Percentiles rank a stretch among this genome's conserved stretches.
These are phyloP conservation scores for Tylopilus subfusipes DNA, from an alignment of 768 basidiomycete genomes.

Conservation along the genomic window DNA sequence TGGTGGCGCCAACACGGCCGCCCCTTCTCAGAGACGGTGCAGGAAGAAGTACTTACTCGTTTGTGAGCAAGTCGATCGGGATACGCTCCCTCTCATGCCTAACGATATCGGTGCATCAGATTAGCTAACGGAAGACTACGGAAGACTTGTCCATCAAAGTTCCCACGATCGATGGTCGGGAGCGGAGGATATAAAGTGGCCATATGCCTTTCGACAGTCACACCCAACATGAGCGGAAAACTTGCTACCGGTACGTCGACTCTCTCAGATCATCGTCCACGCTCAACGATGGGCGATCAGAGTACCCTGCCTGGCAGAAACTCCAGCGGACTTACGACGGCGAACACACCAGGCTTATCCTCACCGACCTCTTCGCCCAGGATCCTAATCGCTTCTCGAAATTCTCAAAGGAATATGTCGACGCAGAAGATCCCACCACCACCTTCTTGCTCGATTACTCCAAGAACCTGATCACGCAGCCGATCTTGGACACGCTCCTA, in stretches of 20 bases:
- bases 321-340: slow-evolving; percentile 80
- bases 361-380: slow-evolving; percentile 89
- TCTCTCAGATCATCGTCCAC: neutral
- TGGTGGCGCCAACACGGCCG: neutral
- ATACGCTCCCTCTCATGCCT: neutral
- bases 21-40: neutral
- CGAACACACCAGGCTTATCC: slow-evolving; percentile 67
- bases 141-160: neutral
- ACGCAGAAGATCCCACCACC: slow-evolving; percentile 59
- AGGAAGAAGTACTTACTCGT: no score
- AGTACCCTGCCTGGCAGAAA: slow-evolving; percentile 87
- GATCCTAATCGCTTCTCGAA: slow-evolving; percentile 85
- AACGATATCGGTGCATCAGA: neutral
- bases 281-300: slow-evolving; percentile 38
- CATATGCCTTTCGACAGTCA: neutral
- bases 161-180: slow-evolving; percentile 22
- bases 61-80: no score
- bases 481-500: slow-evolving; percentile 76
- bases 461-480: slow-evolving; percentile 90
- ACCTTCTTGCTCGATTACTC: slow-evolving; percentile 94
- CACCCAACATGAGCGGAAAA: slow-evolving; percentile 54
- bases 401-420: slow-evolving; percentile 75
- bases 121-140: no score
- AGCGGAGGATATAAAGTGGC: slow-evolving; percentile 14
- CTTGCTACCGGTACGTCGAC: slow-evolving; percentile 51